phyloP scores from a whole-genome alignment of 495 filamentous ascomycete genomes.

The Penicillium paradoxum region DNA sequence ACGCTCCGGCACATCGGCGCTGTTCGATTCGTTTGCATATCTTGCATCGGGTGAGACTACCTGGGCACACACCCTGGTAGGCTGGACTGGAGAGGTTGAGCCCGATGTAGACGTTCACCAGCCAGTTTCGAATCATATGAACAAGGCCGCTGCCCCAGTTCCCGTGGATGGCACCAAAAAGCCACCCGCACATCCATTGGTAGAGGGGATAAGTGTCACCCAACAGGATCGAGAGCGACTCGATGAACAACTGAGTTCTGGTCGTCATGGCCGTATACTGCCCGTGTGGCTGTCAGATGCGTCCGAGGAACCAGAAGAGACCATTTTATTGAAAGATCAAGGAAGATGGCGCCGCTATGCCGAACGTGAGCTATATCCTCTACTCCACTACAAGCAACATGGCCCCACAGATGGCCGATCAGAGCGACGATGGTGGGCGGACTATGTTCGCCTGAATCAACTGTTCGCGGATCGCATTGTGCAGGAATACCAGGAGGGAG shows the following conservation, averaged over 20 bases:
- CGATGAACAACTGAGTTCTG: constrained; percentile 61
- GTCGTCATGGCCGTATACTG: constrained; percentile 63
- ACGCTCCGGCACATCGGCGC: constrained; percentile 77
- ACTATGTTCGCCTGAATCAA: constrained; percentile 83
- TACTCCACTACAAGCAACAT: constrained; percentile 91
- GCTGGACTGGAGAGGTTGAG: constrained; percentile 89
- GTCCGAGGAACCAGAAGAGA: constrained; percentile 56
- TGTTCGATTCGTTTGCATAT: constrained; percentile 83
- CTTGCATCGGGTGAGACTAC: constrained; percentile 67
- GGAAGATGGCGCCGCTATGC: constrained; percentile 80
- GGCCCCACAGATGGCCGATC: constrained; percentile 77
- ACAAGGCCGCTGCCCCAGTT: constrained; percentile 65
- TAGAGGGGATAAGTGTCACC: constrained; percentile 61
- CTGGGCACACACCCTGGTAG: constrained; percentile 85
- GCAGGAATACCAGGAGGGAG: constrained; percentile 79
- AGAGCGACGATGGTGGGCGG: constrained; percentile 77
- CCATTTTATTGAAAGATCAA: constrained; percentile 68
- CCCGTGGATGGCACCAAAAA: constrained; percentile 56
- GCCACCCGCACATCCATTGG: constrained; percentile 48
- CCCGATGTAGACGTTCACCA: constrained; percentile 37
- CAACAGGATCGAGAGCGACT: constrained; percentile 61
- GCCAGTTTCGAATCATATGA: no score
- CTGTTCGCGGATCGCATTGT: constrained; percentile 83
- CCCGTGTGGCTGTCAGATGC: constrained; percentile 85
- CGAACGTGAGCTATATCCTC: constrained; percentile 80